Evolutionary conservation across 1,284 basidiomycete species (phyloP), one percentile per base, ranked within the genome.

Genomic region (Ceratobasidium sp.): DNA sequence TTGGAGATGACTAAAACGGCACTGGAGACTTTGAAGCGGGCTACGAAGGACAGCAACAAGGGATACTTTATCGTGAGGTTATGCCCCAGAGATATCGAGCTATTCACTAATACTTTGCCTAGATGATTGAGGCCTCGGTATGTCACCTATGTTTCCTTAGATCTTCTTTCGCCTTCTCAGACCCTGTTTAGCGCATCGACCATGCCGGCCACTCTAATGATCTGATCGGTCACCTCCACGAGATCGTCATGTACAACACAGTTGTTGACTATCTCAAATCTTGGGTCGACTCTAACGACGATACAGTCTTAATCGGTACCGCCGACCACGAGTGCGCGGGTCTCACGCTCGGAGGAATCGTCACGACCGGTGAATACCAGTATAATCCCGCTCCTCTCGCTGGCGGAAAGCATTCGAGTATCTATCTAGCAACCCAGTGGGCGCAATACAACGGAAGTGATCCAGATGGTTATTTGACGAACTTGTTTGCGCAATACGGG

Each of bases 201-300:
- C 79, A 78, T 33, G 84, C 84, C 42, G 84, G 79, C 10, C 84
- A 85, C 81, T 82, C 82, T 79, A 85, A 85, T 73, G 84, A 84
- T 61, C 82, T 82, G 13, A 80, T 83, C 60, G 83, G 82, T 3
- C 82, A 84, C 77, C 75, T 83, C 15, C 81, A 84, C 77, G 84
- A 84, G 39, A 84, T 84, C 76, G 28, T 76, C 33, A 76, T 76
- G 73, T 78, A 79, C 15, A 77, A 79, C 33, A 71, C 68, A 63
- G 84, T 84, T 70, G 75, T 84, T 2, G 83, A 82, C 13, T 84
- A 82, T 79, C 78, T 83, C 72, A 80, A 83, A n/a, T n/a, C n/a
- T n/a, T 84, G 70, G 68, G 60, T 78, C 81, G 83, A 81, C 82
- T 13, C 80, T 80, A 77, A 79, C 49, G 63, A 81, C 79, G 79